Conservation (phyloP, 257 asterid genomes). For the Coffea canephora region DNA sequence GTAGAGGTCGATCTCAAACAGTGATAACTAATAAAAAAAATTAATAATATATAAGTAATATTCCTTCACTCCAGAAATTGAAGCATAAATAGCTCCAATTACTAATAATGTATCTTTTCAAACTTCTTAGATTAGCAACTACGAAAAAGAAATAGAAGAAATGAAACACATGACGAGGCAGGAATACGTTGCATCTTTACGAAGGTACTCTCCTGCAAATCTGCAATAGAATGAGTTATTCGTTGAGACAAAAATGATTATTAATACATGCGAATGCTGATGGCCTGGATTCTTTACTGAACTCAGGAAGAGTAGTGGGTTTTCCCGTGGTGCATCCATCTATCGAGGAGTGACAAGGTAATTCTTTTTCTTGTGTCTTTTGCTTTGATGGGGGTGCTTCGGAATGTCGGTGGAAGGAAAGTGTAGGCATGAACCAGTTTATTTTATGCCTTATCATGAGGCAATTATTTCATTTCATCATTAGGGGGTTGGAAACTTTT, state of each 20-base stretch:
- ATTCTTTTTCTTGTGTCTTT: background rate
- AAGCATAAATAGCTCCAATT: background rate
- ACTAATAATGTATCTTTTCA: background rate
- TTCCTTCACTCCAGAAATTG: background rate
- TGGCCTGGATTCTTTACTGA: background rate
- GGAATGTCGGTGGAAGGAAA: background rate
- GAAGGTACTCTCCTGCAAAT: slow-evolving; percentile 46
- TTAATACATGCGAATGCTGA: slow-evolving; percentile 6
- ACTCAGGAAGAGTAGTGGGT: slow-evolving; percentile 86
- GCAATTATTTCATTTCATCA: background rate
- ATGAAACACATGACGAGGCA: slow-evolving; percentile 93
- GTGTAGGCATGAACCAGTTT: background rate
- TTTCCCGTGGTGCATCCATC: slow-evolving; percentile 89
- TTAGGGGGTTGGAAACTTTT: background rate
- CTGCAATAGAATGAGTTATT: background rate
- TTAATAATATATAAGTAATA: background rate
- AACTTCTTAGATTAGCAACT: slow-evolving; percentile 57
- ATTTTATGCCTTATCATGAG: background rate
- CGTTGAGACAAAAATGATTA: background rate
- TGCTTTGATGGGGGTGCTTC: background rate
- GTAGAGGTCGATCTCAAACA: background rate
- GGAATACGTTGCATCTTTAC: slow-evolving; percentile 79
- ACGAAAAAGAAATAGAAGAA: slow-evolving; percentile 84
- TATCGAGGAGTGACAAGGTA: slow-evolving; percentile 96
- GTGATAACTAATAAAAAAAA: background rate